Evolutionary conservation across 2,329 filamentous ascomycete genomes (phyloP), one percentile per base, ranked within the genome.

Genomic region (Polytolypa hystricis): DNA sequence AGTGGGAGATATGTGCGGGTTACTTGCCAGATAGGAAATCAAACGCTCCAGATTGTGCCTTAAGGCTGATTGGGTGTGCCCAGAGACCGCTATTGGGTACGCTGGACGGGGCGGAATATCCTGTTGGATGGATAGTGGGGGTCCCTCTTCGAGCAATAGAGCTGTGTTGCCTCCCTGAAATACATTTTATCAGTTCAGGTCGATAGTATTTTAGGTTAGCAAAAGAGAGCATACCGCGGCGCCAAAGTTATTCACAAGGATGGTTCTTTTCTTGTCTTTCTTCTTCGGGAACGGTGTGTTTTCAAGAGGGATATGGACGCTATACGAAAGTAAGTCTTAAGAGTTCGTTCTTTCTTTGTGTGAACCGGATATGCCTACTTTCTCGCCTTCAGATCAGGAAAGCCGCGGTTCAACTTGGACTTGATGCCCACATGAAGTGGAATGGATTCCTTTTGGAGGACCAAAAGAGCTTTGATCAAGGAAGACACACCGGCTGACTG

Each of bases 241-340:
- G 43, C 71, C 71, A 49, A 82, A 84, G 54, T 80, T 82, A 61
- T 84, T 84, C 43, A 81, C 55, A 15, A 65, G 54, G 0, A 65
- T 8, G 7, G 7, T 30, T n/a, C 7, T 30, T 30, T 30, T 30
- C 8, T 12, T 12, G 33, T 36, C 16, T n/a, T n/a, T n/a, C n/a
- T n/a, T n/a, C n/a, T n/a, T n/a, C n/a, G n/a, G n/a, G n/a, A n/a
- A n/a, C n/a, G n/a, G n/a, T n/a, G n/a, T n/a, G n/a, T n/a, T n/a
- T n/a, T n/a, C n/a, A n/a, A n/a, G n/a, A n/a, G n/a, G n/a, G n/a
- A n/a, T n/a, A n/a, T n/a, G n/a, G n/a, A n/a, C n/a, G n/a, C n/a
- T n/a, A n/a, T n/a, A n/a, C n/a, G n/a, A n/a, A n/a, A n/a, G n/a
- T n/a, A n/a, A n/a, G n/a, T n/a, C n/a, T n/a, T n/a, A n/a, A n/a